Conservation (phyloP, 352 stramenopile species). For the Globisporangium camurandrum region DNA sequence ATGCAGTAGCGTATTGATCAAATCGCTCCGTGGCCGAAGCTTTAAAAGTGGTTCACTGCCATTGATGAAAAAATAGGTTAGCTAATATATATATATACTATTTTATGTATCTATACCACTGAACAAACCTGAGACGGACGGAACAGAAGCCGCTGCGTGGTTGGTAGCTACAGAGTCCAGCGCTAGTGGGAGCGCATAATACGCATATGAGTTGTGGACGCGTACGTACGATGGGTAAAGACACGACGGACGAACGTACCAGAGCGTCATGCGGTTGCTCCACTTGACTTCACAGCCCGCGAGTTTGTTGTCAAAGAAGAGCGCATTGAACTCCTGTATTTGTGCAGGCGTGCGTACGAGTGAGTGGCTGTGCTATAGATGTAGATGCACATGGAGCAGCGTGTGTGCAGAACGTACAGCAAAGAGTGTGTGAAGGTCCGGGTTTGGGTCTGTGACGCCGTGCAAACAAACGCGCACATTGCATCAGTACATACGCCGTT, state of each 20-base stretch:
- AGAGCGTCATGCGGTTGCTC: constrained; percentile 88
- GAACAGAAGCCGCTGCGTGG: constrained; percentile 72
- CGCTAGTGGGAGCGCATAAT: too few relatives aligned
- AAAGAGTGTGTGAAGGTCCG: constrained; percentile 75
- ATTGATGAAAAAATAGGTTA: too few relatives aligned
- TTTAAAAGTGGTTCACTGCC: constrained; percentile 71
- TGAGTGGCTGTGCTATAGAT: background rate
- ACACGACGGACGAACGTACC: constrained; percentile 19
- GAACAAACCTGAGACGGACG: constrained; percentile 67
- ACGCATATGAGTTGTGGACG: background rate
- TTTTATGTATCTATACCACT: too few relatives aligned
- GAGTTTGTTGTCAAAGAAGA: constrained; percentile 81
- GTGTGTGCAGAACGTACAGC: constrained; percentile 17
- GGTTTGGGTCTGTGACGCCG: constrained; percentile 57
- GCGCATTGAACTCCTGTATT: constrained; percentile 54
- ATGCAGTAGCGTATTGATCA: constrained; percentile 87
- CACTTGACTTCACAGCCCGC: constrained; percentile 81
- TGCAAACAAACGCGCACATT: background rate
- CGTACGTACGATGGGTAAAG: background rate
- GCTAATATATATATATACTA: too few relatives aligned
- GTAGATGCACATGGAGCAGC: background rate
- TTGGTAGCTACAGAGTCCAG: constrained; percentile 76
- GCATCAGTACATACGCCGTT: background rate
- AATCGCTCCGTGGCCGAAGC: constrained; percentile 69
- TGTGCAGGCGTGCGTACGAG: constrained; percentile 12